These are phyloP conservation scores for Hexamita inflata DNA, from an alignment of 208 protist species.

Conservation along the genomic window DNA sequence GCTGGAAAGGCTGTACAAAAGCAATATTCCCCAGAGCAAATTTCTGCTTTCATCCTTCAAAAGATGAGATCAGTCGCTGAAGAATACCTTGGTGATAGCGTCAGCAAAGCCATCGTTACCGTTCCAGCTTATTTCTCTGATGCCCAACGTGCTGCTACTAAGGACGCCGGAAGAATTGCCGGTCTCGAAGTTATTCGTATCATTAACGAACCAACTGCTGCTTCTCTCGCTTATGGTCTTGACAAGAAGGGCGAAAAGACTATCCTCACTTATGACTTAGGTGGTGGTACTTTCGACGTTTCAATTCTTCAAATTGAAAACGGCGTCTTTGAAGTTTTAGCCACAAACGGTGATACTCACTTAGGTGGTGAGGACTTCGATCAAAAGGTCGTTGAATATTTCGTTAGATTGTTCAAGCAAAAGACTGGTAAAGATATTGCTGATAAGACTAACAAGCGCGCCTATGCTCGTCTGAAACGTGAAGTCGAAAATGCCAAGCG, in stretches of 20 bases:
- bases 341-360: constrained; percentile 94
- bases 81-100: constrained; percentile 38
- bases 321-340: constrained; percentile 94
- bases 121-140: constrained; percentile 88
- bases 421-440: constrained; percentile 6
- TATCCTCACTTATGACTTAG: constrained; percentile 82
- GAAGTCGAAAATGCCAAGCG: constrained; percentile 41
- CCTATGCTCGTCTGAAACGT: background rate
- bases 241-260: constrained; percentile 44
- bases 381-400: constrained; percentile 17
- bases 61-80: constrained; percentile 46
- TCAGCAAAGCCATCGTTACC: constrained; percentile 40
- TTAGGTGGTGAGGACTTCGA: constrained; percentile 84
- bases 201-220: constrained; percentile 99
- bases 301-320: constrained; percentile 92
- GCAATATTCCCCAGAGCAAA: constrained; percentile 41
- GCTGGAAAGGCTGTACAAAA: background rate
- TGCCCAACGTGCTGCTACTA: constrained; percentile 69
- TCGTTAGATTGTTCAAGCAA: constrained; percentile 20
- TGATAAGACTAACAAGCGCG: background rate
- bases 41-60: constrained; percentile 39
- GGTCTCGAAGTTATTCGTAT: constrained; percentile 89
- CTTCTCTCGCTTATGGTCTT: constrained; percentile 83
- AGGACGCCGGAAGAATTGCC: constrained; percentile 68
- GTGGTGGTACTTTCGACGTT: constrained; percentile 71